Conservation (phyloP, 1,139 yeast species). For the Geotrichum bryndzae region DNA sequence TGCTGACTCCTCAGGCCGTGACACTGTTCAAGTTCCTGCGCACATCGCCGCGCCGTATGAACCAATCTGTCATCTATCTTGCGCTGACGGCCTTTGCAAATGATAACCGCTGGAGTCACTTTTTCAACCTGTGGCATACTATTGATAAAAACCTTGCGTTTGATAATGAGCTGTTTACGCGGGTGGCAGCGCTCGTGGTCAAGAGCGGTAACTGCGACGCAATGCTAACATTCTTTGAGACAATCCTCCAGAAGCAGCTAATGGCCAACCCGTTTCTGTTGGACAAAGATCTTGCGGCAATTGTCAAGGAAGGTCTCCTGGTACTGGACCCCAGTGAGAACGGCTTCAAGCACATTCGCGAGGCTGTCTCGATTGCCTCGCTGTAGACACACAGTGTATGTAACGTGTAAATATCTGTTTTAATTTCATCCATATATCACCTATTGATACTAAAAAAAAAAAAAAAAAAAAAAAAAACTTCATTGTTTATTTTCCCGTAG, state of each 20-base stretch:
- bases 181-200: conserved; percentile 31
- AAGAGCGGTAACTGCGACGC: conserved; percentile 27
- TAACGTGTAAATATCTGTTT: background rate
- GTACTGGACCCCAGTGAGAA: conserved; percentile 24
- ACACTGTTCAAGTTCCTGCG: conserved; percentile 25
- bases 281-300: conserved; percentile 20
- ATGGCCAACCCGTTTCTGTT: conserved; percentile 15
- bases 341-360: conserved; percentile 24
- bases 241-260: conserved; percentile 10
- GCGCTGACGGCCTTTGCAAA: conserved; percentile 38
- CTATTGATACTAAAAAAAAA: background rate
- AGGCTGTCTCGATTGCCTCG: conserved; percentile 5
- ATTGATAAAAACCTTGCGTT: conserved; percentile 20
- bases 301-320: conserved; percentile 22
- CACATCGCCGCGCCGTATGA: conserved; percentile 20
- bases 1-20: conserved; percentile 26
- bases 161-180: conserved; percentile 24
- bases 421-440: background rate
- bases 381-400: background rate
- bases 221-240: conserved; percentile 23
- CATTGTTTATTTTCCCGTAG: too few species aligned
- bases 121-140: conserved; percentile 34
- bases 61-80: conserved; percentile 29
- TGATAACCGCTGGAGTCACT: conserved; percentile 35
- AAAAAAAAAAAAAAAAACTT: background rate